Base-by-base conservation (phyloP, 2,329 filamentous ascomycete species). In the Ceratocystis lukuohia region DNA sequence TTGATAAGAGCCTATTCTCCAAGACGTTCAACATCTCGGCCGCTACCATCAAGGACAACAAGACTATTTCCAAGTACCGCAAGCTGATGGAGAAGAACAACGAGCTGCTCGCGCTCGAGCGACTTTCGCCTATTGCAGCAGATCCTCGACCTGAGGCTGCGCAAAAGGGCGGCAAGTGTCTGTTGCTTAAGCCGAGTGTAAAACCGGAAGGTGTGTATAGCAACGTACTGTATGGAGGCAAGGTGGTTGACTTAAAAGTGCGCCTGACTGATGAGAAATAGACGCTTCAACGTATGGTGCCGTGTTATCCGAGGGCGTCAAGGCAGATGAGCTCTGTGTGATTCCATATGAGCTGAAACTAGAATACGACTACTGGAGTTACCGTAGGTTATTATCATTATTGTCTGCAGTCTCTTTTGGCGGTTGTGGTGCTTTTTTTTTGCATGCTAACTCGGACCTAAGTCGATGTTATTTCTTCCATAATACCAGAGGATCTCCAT, bases 361-460 rank as follows among this genome's bases (percentile, higher is more conserved):
- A 67, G 84, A 87, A 70, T 99, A 99, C 76, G 82, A 88, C 71
- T 87, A 92, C 76, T 97, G 91, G 90, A 87, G 80, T 63, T 93
- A 95, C 74, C 80, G 88, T 89, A 80, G 70, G 81, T 74, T 41
- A 15, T 33, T 33, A 7, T 30, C 1, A 28, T 28, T 25, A 30
- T 3, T n/a, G 12, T 12, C 56, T 8, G n/a, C 28, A 56, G 6
- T 30, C 8, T 65, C n/a, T 33, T 48, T 56, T 30, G 3, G 41
- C 46, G 22, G 6, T 17, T 61, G n/a, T 30, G 33, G 25, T 15
- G 6, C 46, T 12, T 10, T 33, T 2, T 1, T 33, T 33, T 15
- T 53, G 22, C 48, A 25, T 62, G 28, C 70, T 73, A 66, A 75
- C 68, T 66, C 3, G 46, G 20, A 6, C 6, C 48, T 22, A 65